Conservation (phyloP, 2,329 filamentous ascomycete species). For the Colletotrichum tropicale region DNA sequence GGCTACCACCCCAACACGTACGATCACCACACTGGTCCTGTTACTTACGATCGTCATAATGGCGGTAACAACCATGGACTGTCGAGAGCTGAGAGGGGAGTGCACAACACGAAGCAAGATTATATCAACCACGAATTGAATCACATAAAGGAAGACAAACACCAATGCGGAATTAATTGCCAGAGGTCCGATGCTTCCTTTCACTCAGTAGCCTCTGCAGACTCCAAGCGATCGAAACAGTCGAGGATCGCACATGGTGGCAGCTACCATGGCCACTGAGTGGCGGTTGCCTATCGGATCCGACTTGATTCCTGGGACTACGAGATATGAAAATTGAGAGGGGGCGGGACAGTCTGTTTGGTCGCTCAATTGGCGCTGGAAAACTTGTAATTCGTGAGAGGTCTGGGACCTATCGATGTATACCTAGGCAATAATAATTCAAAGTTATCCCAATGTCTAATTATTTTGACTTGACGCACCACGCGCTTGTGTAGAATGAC, state of each 20-base stretch:
- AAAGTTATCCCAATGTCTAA: not conserved
- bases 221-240: fast-evolving
- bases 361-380: not conserved
- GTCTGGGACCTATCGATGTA: not conserved
- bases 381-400: not conserved
- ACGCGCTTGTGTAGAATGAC: not conserved
- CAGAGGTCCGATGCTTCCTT: no score
- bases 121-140: no score
- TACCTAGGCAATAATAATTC: not conserved
- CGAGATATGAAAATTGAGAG: not conserved
- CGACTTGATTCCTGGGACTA: fast-evolving
- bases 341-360: not conserved
- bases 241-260: not conserved
- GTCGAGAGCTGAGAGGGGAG: no score
- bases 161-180: no score
- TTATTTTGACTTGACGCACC: fast-evolving
- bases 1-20: not conserved
- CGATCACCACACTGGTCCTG: not conserved
- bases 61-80: no score
- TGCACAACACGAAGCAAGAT: no score
- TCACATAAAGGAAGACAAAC: no score
- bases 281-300: fast-evolving
- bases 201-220: no score
- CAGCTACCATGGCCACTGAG: not conserved
- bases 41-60: not conserved